Percentiles rank a stretch among this genome's conserved stretches.
These are phyloP conservation scores for Apiospora phragmitis DNA, from an alignment of 2,329 filamentous ascomycete genomes.

Conservation along the genomic window DNA sequence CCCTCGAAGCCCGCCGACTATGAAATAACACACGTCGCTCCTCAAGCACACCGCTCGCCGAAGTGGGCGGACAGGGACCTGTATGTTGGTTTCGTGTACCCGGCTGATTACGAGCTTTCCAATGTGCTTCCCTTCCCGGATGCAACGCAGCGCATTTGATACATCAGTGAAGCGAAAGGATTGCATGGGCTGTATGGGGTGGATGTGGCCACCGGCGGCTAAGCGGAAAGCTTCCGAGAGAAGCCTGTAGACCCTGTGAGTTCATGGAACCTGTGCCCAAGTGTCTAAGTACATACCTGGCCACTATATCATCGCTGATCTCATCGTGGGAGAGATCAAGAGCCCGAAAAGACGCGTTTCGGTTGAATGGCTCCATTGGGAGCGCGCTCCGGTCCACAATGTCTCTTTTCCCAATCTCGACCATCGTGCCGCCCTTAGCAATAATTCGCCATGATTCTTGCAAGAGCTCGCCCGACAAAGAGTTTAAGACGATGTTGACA, in stretches of 20 bases:
- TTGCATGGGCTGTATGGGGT: constrained; percentile 13
- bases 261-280: too few species aligned
- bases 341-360: background rate
- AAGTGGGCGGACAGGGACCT: too few species aligned
- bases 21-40: too few species aligned
- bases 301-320: background rate
- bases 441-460: constrained; percentile 14
- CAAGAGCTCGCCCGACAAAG: constrained; percentile 30
- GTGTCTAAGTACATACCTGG: background rate
- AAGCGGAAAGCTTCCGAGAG: too few species aligned
- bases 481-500: constrained; percentile 22
- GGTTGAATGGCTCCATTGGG: constrained; percentile 2
- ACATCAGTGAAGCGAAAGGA: constrained; percentile 22
- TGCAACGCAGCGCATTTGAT: constrained; percentile 24
- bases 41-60: too few species aligned
- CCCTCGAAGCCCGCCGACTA: too few species aligned
- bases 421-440: background rate
- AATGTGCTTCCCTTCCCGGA: constrained; percentile 17
- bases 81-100: too few species aligned
- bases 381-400: background rate
- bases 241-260: too few species aligned
- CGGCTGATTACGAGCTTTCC: background rate
- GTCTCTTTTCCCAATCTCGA: background rate
- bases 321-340: background rate
- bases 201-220: background rate